phyloP scores from a whole-genome alignment of 2,329 filamentous ascomycete species.

The Nakataea oryzae region DNA sequence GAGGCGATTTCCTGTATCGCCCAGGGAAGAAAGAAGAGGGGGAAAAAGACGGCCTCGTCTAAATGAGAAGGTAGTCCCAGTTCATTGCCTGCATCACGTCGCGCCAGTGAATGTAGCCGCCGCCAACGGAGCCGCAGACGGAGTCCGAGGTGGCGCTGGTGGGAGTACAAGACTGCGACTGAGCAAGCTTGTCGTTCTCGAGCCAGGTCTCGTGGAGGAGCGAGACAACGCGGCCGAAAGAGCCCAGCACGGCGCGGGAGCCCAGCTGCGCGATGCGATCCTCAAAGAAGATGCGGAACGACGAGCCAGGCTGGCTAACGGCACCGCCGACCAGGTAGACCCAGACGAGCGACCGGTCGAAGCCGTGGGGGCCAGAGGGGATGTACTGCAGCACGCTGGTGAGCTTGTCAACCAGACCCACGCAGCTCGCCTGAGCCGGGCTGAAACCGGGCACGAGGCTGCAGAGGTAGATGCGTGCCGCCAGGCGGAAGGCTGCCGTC shows the following conservation, averaged over 20 bases:
- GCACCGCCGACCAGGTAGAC: slow-evolving; percentile 82
- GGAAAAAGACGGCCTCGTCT: slow-evolving; percentile 8
- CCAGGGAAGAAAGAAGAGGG: slow-evolving; percentile 9
- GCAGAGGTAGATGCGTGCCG: slow-evolving; percentile 94
- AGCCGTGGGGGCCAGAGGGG: slow-evolving; percentile 69
- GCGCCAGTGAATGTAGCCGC: slow-evolving; percentile 73
- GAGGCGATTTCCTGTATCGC: slow-evolving; percentile 19
- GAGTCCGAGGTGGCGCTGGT: slow-evolving; percentile 22
- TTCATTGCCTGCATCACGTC: slow-evolving; percentile 85
- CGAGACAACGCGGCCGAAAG: slow-evolving; percentile 71
- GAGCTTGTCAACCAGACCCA: slow-evolving; percentile 69
- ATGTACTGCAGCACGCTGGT: slow-evolving; percentile 70
- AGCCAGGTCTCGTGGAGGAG: slow-evolving; percentile 79
- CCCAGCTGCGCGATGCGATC: slow-evolving; percentile 67
- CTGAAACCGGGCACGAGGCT: slow-evolving; percentile 84
- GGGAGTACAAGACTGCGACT: slow-evolving; percentile 16
- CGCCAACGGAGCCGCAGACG: slow-evolving; percentile 24
- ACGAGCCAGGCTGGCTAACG: slow-evolving; percentile 59
- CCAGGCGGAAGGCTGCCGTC: slow-evolving; percentile 80
- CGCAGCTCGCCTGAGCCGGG: slow-evolving; percentile 61
- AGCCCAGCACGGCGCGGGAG: slow-evolving; percentile 68
- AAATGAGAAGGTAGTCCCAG: slow-evolving; percentile 91
- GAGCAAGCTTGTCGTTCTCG: slow-evolving; percentile 46
- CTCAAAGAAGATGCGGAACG: slow-evolving; percentile 69
- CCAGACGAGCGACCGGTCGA: slow-evolving; percentile 87